Evolutionary conservation across 192 early-diverging fungal genomes (phyloP), one percentile per base, ranked within the genome.

Genomic region (Umbelopsis sp.): DNA sequence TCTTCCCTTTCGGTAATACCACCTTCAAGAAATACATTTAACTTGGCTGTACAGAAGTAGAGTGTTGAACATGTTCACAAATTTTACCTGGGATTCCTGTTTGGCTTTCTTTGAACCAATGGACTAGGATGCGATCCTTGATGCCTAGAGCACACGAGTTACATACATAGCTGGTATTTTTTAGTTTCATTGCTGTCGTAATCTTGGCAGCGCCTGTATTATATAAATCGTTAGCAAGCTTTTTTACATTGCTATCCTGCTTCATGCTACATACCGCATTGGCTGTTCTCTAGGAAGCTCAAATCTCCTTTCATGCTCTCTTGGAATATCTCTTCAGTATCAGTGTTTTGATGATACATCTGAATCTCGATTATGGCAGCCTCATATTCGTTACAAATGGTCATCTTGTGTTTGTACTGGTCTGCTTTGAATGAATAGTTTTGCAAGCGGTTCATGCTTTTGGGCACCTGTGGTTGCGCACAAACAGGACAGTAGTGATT

Each of bases 401-500:
- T 37, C 55, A 61, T 61, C 0, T 3, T 5, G 35, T 61, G 55
- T 16, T 33, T 35, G 18, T 61, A 61, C n/a, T 4, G 6, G 4
- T 61, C 33, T n/a, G 11, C 25, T 25, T 33, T 7, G 30, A 61
- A 61, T 4, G 21, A 27, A 16, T 27, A 61, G 13, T 61, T 16
- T 2, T 61, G 55, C 0, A 61, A 3, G 13, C 55, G 55, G 15
- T 61, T 61, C 55, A 61, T 35, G 16, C 22, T 11, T 5, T 22
- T 25, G 8, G n/a, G 2, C 10, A 13, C 5, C 25, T 35, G 27
- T 33, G 5, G 8, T 15, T 37, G 1, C 0, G 12, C 18, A 25
- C 78, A 75, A 13, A 71, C 45, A 3, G 49, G 65, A 21, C 78
- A 79, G 21, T 55, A 53, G 0, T 46, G 37, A 4, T 33, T 72